phyloP scores from a whole-genome alignment of 2,329 filamentous ascomycete genomes.

The Aschersonia sp. region DNA sequence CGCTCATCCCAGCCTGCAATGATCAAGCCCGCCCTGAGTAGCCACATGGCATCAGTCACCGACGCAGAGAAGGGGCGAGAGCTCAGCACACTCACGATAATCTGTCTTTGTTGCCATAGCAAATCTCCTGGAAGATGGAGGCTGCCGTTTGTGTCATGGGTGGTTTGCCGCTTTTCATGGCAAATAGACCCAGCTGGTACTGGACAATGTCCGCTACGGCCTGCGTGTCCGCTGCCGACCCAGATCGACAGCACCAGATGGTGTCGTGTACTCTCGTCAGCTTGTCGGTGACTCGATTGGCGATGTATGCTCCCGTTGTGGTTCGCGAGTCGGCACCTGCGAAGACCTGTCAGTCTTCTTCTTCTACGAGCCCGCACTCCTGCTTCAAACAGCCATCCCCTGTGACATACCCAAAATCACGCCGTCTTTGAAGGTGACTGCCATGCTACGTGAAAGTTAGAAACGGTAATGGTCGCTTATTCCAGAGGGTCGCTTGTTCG shows the following conservation, averaged over 20 bases:
- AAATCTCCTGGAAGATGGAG: slow-evolving; percentile 93
- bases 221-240: slow-evolving; percentile 94
- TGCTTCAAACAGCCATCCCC: not conserved
- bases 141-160: slow-evolving; percentile 93
- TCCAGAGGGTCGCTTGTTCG: slow-evolving; percentile 20
- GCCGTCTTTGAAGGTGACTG: slow-evolving; percentile 96
- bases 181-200: slow-evolving; percentile 88
- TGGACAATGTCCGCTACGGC: slow-evolving; percentile 96
- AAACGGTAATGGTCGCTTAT: slow-evolving; percentile 9
- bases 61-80: too few species aligned
- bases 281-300: slow-evolving; percentile 98
- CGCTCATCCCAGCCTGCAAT: slow-evolving; percentile 96
- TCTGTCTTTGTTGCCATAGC: slow-evolving; percentile 93
- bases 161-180: slow-evolving; percentile 74
- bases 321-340: slow-evolving; percentile 87
- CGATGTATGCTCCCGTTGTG: slow-evolving; percentile 95
- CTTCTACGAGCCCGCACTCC: too few species aligned
- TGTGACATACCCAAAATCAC: slow-evolving; percentile 64
- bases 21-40: slow-evolving; percentile 74
- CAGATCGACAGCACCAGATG: slow-evolving; percentile 98
- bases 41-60: too few species aligned
- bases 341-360: slow-evolving; percentile 6
- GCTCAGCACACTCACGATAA: slow-evolving; percentile 49
- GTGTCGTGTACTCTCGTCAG: slow-evolving; percentile 96
- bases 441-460: slow-evolving; percentile 53